Percentiles rank a stretch among this genome's conserved stretches.
phyloP scores from a whole-genome alignment of 305 asterid genomes.

The Fraxinus latifolia region DNA sequence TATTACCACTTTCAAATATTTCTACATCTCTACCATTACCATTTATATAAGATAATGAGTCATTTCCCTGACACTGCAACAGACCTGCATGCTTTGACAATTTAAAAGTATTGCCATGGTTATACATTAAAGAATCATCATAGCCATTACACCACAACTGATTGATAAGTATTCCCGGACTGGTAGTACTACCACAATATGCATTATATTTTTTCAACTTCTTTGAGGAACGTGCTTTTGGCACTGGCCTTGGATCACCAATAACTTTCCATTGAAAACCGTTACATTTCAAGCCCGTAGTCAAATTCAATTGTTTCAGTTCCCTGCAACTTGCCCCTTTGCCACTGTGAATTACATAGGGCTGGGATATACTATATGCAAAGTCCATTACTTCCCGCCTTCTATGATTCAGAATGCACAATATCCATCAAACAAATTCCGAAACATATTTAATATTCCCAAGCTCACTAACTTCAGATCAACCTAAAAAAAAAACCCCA shows the following conservation, averaged over 20 bases:
- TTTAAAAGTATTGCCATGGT: slow-evolving; percentile 30
- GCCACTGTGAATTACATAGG: slow-evolving; percentile 42
- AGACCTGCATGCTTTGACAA: slow-evolving; percentile 33
- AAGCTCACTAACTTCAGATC: slow-evolving; percentile 1
- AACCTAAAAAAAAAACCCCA: background rate
- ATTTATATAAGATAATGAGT: slow-evolving; percentile 66
- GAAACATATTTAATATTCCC: background rate
- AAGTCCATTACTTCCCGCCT: slow-evolving; percentile 44
- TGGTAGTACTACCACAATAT: slow-evolving; percentile 25
- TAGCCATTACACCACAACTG: slow-evolving; percentile 30
- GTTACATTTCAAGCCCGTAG: slow-evolving; percentile 28
- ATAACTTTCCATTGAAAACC: slow-evolving; percentile 26
- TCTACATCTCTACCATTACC: slow-evolving; percentile 61
- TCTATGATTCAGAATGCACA: background rate
- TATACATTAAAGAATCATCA: slow-evolving; percentile 27
- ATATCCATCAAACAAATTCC: slow-evolving; percentile 3
- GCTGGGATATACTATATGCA: slow-evolving; percentile 40
- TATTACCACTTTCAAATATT: slow-evolving; percentile 35
- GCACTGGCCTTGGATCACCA: slow-evolving; percentile 32
- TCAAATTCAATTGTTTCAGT: slow-evolving; percentile 23
- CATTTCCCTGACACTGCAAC: slow-evolving; percentile 75
- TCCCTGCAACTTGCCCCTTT: slow-evolving; percentile 35
- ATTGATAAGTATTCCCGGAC: slow-evolving; percentile 23
- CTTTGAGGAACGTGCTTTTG: slow-evolving; percentile 25
- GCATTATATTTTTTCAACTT: slow-evolving; percentile 37